phyloP scores from a whole-genome alignment of 129 eudicot genomes.

The Chrysanthemum seticuspe region DNA sequence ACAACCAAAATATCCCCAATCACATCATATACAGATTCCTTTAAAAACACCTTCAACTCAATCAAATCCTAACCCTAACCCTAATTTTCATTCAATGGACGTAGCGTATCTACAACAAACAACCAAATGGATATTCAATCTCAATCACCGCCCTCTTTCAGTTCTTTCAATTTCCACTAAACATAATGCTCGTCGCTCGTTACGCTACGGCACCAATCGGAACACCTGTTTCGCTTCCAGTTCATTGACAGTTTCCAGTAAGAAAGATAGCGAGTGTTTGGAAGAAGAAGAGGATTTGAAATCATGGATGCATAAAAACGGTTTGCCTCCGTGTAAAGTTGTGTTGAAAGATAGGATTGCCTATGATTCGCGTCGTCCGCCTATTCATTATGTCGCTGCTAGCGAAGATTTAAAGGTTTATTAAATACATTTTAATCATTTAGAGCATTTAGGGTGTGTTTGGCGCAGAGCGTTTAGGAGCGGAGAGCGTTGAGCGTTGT shows the following conservation, averaged over 20 bases:
- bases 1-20: constrained; percentile 16
- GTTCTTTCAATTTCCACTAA: constrained; percentile 26
- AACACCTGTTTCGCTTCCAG: constrained; percentile 58
- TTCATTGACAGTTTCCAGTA: constrained; percentile 55
- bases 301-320: constrained; percentile 89
- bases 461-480: too few species aligned
- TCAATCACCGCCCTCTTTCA: constrained; percentile 34
- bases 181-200: constrained; percentile 22
- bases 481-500: too few species aligned
- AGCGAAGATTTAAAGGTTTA: constrained; percentile 81
- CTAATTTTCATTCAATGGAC: constrained; percentile 41
- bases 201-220: constrained; percentile 18
- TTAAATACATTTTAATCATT: not conserved
- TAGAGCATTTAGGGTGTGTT: too few species aligned
- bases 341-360: constrained; percentile 63
- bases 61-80: constrained; percentile 41
- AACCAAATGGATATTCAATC: constrained; percentile 44
- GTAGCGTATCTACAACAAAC: constrained; percentile 35
- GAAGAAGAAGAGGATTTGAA: constrained; percentile 68
- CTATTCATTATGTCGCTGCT: constrained; percentile 90
- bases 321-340: constrained; percentile 88
- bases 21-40: not conserved
- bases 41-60: not conserved
- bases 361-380: constrained; percentile 42
- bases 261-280: constrained; percentile 31